These are phyloP conservation scores for Wallacemonas rigidus DNA, from an alignment of 208 protist species.

Conservation along the genomic window DNA sequence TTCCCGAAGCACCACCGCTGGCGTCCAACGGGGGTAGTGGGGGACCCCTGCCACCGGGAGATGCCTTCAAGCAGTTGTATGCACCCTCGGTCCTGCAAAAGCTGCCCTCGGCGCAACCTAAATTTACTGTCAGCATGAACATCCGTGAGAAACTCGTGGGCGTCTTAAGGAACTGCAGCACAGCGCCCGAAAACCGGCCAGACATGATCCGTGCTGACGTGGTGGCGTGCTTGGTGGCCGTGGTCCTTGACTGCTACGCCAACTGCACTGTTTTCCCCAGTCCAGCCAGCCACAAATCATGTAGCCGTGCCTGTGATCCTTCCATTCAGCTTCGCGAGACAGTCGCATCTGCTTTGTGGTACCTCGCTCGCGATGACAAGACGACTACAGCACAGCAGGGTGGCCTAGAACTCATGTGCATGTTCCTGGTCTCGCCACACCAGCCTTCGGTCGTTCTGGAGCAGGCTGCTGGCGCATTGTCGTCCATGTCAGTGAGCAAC, in stretches of 20 bases:
- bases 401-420: slow-evolving; percentile 84
- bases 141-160: slow-evolving; percentile 86
- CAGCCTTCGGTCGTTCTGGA: slow-evolving; percentile 82
- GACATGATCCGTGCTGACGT: slow-evolving; percentile 58
- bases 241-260: slow-evolving; percentile 78
- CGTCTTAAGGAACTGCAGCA: slow-evolving; percentile 91
- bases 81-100: slow-evolving; percentile 28
- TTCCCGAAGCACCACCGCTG: slow-evolving; percentile 14
- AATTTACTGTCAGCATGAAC: slow-evolving; percentile 53
- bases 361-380: slow-evolving; percentile 90
- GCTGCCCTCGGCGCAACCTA: slow-evolving; percentile 34
- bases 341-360: slow-evolving; percentile 88
- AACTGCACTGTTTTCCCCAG: slow-evolving; percentile 35
- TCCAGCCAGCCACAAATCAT: slow-evolving; percentile 40
- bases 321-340: slow-evolving; percentile 87
- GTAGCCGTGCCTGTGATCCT: slow-evolving; percentile 49
- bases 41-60: slow-evolving; percentile 14
- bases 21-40: neutral
- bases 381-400: slow-evolving; percentile 68
- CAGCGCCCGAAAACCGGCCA: slow-evolving; percentile 73
- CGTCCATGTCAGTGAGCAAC: slow-evolving; percentile 86
- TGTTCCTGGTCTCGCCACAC: slow-evolving; percentile 60
- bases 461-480: slow-evolving; percentile 87
- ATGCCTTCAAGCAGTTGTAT: slow-evolving; percentile 20
- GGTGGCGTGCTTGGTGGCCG: slow-evolving; percentile 68